phyloP scores from a whole-genome alignment of 352 stramenopile species.

The Thalassiosira exigua region DNA sequence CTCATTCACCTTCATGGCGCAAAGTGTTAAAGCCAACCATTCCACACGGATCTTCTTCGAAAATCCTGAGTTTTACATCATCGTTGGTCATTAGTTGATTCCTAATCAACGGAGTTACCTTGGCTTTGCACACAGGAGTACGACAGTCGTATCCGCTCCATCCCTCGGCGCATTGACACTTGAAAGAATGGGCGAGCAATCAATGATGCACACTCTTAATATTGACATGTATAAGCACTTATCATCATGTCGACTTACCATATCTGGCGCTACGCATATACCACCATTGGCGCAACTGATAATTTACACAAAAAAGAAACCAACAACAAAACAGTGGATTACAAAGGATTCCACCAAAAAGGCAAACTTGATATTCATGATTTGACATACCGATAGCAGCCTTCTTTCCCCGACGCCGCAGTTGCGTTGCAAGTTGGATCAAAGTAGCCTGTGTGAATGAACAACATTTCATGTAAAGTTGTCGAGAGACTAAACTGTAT shows the following conservation, averaged over 20 bases:
- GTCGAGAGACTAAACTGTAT: no score
- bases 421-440: conserved; percentile 89
- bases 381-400: conserved; percentile 95
- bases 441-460: no score
- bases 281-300: conserved; percentile 94
- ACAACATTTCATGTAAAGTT: no score
- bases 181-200: conserved; percentile 32
- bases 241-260: conserved; percentile 62
- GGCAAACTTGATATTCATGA: no score
- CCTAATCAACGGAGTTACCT: conserved; percentile 80
- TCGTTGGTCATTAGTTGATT: conserved; percentile 93
- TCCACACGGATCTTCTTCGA: conserved; percentile 94
- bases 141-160: conserved; percentile 95
- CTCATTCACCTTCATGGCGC: conserved; percentile 80
- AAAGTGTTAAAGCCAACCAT: conserved; percentile 82
- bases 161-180: conserved; percentile 90
- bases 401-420: conserved; percentile 82
- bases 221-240: no score
- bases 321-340: no score
- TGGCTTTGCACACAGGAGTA: conserved; percentile 89
- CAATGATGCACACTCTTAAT: conserved; percentile 1
- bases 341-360: no score
- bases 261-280: conserved; percentile 85
- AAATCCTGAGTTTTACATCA: conserved; percentile 89
- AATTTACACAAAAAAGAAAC: no score